Evolutionary conservation across 2,329 filamentous ascomycete species (phyloP), one percentile per base, ranked within the genome.

Genomic region (Epichloe gansuensis): DNA sequence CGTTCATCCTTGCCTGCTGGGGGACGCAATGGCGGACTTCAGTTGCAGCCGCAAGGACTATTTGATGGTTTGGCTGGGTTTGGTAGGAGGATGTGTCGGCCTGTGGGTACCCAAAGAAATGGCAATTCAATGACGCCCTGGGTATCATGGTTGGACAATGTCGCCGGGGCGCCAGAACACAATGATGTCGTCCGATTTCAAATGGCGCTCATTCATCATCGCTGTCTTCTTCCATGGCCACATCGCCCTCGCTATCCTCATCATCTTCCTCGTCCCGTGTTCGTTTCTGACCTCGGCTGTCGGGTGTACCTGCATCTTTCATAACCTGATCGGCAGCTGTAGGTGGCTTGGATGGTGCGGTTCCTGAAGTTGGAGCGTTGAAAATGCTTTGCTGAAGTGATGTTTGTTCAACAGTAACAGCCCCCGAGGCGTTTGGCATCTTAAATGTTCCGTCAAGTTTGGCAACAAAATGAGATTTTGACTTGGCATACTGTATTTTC

Each of bases 381-480:
- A 91, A 90, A 60, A 93, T 88, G 63, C 83, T 87, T 64, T 87
- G 84, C 64, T 89, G 85, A 45, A 87, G 74, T 58, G 87, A 84
- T 3, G 85, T 89, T 59, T 85, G 79, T 61, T 81, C 78, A 50
- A 81, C 77, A 41, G 71, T 73, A 50, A 73, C 71, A 52, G 77
- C 74, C 31, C 71, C 74, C 21, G 74, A 70, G 41, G 69, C 68
- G 31, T 70, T 71, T 13, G 87, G 82, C 59, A 87, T 77, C 63
- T 84, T 83, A 71, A 89, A 95, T 13, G 88, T 91, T 56, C 93
- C 93, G 59, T 95, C 90, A 50, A 98, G 81, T 68, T 95, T 95
- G 36, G 89, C 82, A 56, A 98, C 81, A 25, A 86, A 85, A 66
- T 95, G 78, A 3, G 90, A 96, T 64, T 91, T 91, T 53, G 84